Evolutionary conservation across 495 filamentous ascomycete genomes (phyloP), one percentile per base, ranked within the genome.

Genomic region (Penicillium soppii): DNA sequence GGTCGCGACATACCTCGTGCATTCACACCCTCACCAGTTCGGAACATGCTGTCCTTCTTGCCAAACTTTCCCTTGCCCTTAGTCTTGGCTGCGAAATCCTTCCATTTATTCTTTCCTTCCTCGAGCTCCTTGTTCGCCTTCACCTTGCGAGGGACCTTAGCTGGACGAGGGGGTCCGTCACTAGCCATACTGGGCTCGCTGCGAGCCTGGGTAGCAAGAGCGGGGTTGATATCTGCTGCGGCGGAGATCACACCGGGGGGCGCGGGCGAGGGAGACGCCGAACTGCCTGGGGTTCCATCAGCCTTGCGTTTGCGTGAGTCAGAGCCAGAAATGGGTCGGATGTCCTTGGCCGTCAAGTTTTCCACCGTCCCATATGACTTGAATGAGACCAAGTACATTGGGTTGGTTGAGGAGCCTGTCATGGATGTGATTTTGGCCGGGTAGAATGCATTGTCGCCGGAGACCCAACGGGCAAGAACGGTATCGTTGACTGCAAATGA

Each of bases 21-120:
- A 57, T 90, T 82, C 10, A 92, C 77, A 37, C 89, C 87, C 21
- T 95, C 90, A 0, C 88, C 89, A 2, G 92, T 96, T 21, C 95
- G 82, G 61, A 98, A 98, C 94, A 97, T 96, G 73, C 89, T 95
- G 13, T 97, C 91, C 75, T 96, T 96, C 72, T 89, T 91, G 39
- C 83, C 87, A 32, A 83, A 74, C 63, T 90, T 91, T 16, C 88
- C 86, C 72, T 92, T 95, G 57, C 75, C 73, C 64, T 91, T 91
- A 20, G 85, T 86, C 71, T 94, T 95, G 52, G 76, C 75, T 32
- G 81, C 84, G 65, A 95, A 98, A 58, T 92, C 87, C 68, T 97
- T 86, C 94, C 94, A 98, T 61, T 94, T 96, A 57, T 78, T 90
- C 76, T 96, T 96, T 55, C 87, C 86, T 54, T 81, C 87, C 71